A percentile compares a stretch with the other conserved stretches of the same genome.
phyloP scores from a whole-genome alignment of 257 asterid genomes.

The Solanum dulcamara region DNA sequence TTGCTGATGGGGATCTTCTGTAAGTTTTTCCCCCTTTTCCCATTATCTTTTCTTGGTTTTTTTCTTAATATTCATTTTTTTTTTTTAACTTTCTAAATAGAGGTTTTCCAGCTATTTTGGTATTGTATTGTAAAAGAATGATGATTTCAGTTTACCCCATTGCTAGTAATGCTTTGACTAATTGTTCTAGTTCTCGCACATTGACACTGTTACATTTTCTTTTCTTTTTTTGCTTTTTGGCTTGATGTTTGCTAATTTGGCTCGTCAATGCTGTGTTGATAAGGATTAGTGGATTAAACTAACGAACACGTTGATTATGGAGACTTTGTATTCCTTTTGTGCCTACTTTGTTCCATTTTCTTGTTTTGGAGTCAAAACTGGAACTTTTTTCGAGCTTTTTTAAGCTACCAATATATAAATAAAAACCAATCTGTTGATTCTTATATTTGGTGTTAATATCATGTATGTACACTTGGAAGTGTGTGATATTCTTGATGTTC shows the following conservation, averaged over 20 bases:
- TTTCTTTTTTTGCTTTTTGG: neutral
- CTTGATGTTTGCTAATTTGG: neutral
- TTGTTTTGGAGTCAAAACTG: neutral
- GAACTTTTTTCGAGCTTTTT: neutral
- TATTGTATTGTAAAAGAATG: neutral
- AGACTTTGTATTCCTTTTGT: neutral
- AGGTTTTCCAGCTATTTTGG: neutral
- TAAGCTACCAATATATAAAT: neutral
- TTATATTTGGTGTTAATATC: neutral
- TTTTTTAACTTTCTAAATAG: neutral
- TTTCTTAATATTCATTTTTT: neutral
- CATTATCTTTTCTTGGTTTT: neutral
- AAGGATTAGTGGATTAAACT: neutral
- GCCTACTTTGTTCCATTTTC: neutral
- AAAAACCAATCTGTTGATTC: neutral
- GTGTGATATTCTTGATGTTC: neutral
- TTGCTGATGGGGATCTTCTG: conserved; percentile 90
- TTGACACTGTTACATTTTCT: neutral
- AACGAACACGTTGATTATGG: neutral
- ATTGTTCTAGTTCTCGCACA: neutral
- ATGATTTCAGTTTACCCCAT: neutral
- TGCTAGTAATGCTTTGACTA: neutral
- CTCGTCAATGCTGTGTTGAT: neutral
- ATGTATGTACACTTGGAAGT: neutral
- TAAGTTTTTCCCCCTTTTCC: conserved; percentile 18